phyloP scores from a whole-genome alignment of 1,284 basidiomycete genomes.

The Peniophora sp. region DNA sequence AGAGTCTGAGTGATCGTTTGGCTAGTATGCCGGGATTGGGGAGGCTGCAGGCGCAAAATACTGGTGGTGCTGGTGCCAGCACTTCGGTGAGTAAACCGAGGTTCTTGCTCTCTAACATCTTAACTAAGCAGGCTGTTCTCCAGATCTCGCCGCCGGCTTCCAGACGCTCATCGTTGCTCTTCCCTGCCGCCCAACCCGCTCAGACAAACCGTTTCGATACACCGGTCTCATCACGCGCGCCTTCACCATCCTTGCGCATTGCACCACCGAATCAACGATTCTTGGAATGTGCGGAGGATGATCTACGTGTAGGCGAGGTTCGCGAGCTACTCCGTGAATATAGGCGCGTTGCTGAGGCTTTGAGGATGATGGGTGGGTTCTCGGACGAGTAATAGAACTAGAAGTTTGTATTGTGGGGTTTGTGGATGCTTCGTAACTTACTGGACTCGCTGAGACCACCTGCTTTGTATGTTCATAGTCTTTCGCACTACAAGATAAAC shows the following conservation, averaged over 20 bases:
- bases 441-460: too few relatives aligned
- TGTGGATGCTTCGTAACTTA: too few relatives aligned
- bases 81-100: not conserved
- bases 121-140: not conserved
- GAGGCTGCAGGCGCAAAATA: conserved; percentile 25
- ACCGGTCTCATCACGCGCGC: conserved; percentile 36
- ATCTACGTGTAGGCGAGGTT: conserved; percentile 70
- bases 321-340: conserved; percentile 71
- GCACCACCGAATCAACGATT: conserved; percentile 60
- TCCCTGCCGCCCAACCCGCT: conserved; percentile 9
- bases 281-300: conserved; percentile 60
- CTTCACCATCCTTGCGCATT: conserved; percentile 30
- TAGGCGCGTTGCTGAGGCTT: conserved; percentile 45
- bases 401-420: too few relatives aligned
- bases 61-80: conserved; percentile 1
- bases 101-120: not conserved
- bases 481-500: too few relatives aligned
- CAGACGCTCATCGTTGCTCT: conserved; percentile 37
- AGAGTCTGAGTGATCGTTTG: conserved; percentile 68
- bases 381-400: conserved; percentile 18
- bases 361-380: conserved; percentile 33
- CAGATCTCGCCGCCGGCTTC: conserved; percentile 38
- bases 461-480: too few relatives aligned
- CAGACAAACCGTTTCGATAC: conserved; percentile 26
- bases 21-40: conserved; percentile 61